phyloP scores from a whole-genome alignment of 179 eudicot species.

The Dionaea muscipula region DNA sequence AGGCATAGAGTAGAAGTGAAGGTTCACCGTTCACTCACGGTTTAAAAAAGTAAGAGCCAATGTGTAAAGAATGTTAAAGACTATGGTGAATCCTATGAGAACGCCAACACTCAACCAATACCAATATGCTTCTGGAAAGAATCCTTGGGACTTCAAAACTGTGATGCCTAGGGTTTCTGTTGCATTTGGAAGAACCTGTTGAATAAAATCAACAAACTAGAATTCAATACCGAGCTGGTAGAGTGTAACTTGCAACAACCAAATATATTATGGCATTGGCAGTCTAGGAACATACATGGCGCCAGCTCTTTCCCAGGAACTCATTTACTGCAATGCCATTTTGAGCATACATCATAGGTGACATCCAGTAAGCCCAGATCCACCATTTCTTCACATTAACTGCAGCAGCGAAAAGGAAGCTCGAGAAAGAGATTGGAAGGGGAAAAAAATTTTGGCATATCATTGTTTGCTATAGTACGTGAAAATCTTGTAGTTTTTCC shows the following conservation, averaged over 20 bases:
- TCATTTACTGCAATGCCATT: slow-evolving; percentile 39
- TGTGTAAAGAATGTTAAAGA: slow-evolving; percentile 17
- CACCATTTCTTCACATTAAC: slow-evolving; percentile 39
- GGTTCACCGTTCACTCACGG: slow-evolving; percentile 9
- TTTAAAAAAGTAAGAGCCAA: slow-evolving; percentile 6
- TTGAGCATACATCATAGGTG: slow-evolving; percentile 44
- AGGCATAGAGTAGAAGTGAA: neutral
- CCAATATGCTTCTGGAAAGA: slow-evolving; percentile 21
- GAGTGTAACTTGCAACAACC: neutral
- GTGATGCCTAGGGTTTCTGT: slow-evolving; percentile 14
- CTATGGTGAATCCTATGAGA: slow-evolving; percentile 17
- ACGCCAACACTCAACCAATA: slow-evolving; percentile 32
- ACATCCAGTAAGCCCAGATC: slow-evolving; percentile 45
- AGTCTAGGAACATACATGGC: slow-evolving; percentile 18
- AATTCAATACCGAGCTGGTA: neutral
- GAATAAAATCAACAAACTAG: neutral
- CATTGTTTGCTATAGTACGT: neutral
- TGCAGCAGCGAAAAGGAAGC: neutral
- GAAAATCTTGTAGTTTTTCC: neutral
- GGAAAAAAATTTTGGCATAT: too few relatives aligned
- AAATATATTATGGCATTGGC: neutral
- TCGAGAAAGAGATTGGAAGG: neutral
- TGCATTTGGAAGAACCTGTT: slow-evolving; percentile 11
- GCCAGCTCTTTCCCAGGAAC: slow-evolving; percentile 36
- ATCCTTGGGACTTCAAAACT: slow-evolving; percentile 19